Base-by-base conservation (phyloP, 2,329 filamentous ascomycete species). In the Fusarium luffae region DNA sequence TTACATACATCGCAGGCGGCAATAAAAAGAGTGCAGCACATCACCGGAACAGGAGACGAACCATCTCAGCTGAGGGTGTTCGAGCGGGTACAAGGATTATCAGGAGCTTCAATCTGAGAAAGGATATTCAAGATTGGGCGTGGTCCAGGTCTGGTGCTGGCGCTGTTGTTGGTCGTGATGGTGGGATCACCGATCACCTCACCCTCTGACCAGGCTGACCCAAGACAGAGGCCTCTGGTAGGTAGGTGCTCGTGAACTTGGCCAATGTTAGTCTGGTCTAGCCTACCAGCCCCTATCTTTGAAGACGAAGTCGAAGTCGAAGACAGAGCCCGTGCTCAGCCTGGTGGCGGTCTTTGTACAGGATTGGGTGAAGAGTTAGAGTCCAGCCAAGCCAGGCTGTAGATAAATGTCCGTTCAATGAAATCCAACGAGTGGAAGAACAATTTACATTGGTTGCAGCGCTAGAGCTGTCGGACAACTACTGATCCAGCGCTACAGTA, bases 101-200 rank as follows among this genome's bases (percentile, higher is more conserved):
- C 34, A 41, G 37, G 42, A 56, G 30, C 50, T 61, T 57, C 49
- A 28, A 32, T 46, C 52, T 62, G 56, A 49, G 51, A 57, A 65
- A 59, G 62, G 25, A 23, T 54, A 66, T 46, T 70, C 42, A 69
- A 62, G 56, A 66, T 54, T 69, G 42, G 30, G 54, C 50, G 65
- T 69, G 63, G 55, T 70, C 68, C 54, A 59, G 47, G 56, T 71
- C 68, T 58, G 63, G 48, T 66, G 72, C 61, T 30, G 28, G 12
- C 14, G 28, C 12, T 55, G 63, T 44, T 21, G 72, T 59, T 62
- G 34, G 47, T 64, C 42, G 58, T 74, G 56, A 64, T 74, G 62
- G 69, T 75, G 67, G 71, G 63, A 68, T 74, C 60, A 70, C 44
- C 47, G 59, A 75, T 75, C 73, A 71, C 65, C 69, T 75, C 73